These are phyloP conservation scores for Scenedesmus sp. DNA, from an alignment of 163 green algal species.

Conservation along the genomic window DNA sequence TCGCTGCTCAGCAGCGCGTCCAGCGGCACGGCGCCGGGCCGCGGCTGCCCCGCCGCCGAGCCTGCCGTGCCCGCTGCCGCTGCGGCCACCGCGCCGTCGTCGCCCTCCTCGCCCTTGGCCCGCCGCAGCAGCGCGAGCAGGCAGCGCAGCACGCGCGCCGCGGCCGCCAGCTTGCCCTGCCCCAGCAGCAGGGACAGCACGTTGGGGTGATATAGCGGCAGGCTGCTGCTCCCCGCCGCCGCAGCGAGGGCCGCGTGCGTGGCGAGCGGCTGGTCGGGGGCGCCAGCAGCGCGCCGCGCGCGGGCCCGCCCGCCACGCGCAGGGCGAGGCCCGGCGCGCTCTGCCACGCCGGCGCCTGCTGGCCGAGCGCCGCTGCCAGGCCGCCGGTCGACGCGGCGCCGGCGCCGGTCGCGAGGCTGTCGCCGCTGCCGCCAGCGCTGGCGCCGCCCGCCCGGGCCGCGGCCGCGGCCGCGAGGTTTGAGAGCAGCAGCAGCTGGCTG, in stretches of 20 bases:
- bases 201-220: constrained; percentile 68
- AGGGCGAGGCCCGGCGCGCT: neutral
- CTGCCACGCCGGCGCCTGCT: too few relatives aligned
- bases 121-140: constrained; percentile 48
- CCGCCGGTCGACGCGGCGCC: too few relatives aligned
- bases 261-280: neutral
- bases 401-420: neutral
- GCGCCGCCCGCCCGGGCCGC: neutral
- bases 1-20: constrained; percentile 1
- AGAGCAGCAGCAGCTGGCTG: constrained; percentile 62
- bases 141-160: constrained; percentile 45
- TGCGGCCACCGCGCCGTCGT: neutral
- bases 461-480: constrained; percentile 49
- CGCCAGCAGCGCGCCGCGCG: neutral
- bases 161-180: constrained; percentile 39
- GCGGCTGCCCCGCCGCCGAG: neutral
- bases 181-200: constrained; percentile 54
- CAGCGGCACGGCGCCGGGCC: neutral
- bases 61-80: neutral
- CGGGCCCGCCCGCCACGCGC: neutral
- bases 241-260: constrained; percentile 38
- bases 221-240: constrained; percentile 24
- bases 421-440: neutral
- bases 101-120: neutral
- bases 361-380: too few relatives aligned